Conservation (phyloP, 768 basidiomycete genomes). For the Neoboletus subvelutipes region DNA sequence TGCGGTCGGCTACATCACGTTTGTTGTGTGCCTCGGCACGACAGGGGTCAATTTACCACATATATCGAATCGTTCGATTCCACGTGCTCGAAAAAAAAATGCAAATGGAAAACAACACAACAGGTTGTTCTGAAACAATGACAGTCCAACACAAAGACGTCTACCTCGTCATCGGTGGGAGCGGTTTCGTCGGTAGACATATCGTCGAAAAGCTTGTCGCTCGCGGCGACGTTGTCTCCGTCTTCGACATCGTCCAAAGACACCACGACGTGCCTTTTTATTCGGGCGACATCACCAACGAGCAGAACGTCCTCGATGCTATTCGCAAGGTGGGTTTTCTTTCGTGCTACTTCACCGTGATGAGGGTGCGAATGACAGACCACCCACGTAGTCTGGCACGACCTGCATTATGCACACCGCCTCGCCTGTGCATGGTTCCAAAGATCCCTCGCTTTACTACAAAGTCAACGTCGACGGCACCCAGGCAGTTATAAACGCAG, state of each 20-base stretch:
- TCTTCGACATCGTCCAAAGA: constrained; percentile 91
- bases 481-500: constrained; percentile 78
- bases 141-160: constrained; percentile 47
- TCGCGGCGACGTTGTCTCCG: constrained; percentile 77
- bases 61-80: not conserved
- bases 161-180: constrained; percentile 92
- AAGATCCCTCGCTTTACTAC: constrained; percentile 71
- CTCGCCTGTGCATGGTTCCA: constrained; percentile 70
- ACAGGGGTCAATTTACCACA: constrained; percentile 15
- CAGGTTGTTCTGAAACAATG: constrained; percentile 7
- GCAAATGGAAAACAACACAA: constrained; percentile 8
- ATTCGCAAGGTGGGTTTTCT: constrained; percentile 59
- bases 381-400: constrained; percentile 57
- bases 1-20: too few species aligned
- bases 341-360: not conserved
- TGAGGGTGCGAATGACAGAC: not conserved
- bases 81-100: constrained; percentile 15
- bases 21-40: too few species aligned
- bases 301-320: constrained; percentile 68
- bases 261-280: constrained; percentile 87
- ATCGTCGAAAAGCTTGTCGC: constrained; percentile 84
- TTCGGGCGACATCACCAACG: constrained; percentile 84
- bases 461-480: constrained; percentile 96
- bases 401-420: constrained; percentile 97
- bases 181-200: constrained; percentile 87